These are phyloP conservation scores for Mycena latifolia DNA, from an alignment of 768 basidiomycete species.

Conservation along the genomic window DNA sequence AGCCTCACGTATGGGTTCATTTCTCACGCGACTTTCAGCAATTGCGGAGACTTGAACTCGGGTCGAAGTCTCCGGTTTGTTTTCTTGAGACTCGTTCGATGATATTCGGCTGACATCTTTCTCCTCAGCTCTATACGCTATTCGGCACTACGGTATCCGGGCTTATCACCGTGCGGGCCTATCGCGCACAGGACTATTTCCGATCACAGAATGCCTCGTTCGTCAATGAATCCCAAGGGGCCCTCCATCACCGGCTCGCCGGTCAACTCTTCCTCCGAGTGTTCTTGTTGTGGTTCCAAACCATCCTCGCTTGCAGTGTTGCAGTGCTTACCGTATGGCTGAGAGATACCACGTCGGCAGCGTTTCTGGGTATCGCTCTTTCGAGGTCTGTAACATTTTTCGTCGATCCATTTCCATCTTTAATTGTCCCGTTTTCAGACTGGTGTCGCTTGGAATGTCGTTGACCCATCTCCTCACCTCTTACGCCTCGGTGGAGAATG, in stretches of 20 bases:
- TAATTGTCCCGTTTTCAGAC: background rate
- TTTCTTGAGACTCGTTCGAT: background rate
- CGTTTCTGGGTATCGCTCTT: conserved; percentile 15
- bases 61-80: conserved; percentile 15
- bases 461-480: conserved; percentile 7
- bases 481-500: conserved; percentile 23
- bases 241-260: conserved; percentile 16
- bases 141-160: conserved; percentile 21
- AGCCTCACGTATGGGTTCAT: background rate
- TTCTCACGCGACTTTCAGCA: conserved; percentile 6
- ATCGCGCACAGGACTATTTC: conserved; percentile 17
- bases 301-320: conserved; percentile 13
- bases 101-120: background rate
- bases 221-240: conserved; percentile 16
- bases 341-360: conserved; percentile 19
- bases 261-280: conserved; percentile 18
- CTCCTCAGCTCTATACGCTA: conserved; percentile 14
- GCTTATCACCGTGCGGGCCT: conserved; percentile 19
- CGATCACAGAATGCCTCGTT: conserved; percentile 7
- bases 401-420: background rate
- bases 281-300: conserved; percentile 22
- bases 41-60: conserved; percentile 14
- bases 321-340: conserved; percentile 14
- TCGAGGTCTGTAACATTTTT: conserved; percentile 2
- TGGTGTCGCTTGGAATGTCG: conserved; percentile 8